A percentile compares a stretch with the other conserved stretches of the same genome.
Conservation (phyloP, 2,329 filamentous ascomycete species). For the Colletotrichum lini region DNA sequence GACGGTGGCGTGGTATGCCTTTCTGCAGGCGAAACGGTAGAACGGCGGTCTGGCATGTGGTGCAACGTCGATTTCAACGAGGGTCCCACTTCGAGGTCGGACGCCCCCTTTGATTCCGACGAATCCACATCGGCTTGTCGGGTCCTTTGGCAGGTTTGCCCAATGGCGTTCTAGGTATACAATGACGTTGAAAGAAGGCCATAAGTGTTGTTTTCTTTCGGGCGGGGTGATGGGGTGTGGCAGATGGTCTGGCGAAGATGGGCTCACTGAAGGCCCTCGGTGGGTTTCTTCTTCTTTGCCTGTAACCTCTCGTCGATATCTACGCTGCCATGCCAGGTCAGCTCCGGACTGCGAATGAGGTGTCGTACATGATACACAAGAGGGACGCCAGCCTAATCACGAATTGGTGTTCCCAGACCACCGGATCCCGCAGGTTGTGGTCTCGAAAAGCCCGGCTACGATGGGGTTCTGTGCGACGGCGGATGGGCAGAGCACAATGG, state of each 20-base stretch:
- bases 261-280: conserved; percentile 28
- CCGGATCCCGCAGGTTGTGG: conserved; percentile 37
- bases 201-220: conserved; percentile 27
- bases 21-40: conserved; percentile 25
- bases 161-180: neutral
- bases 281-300: conserved; percentile 21
- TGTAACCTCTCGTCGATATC: conserved; percentile 28
- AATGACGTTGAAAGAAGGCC: conserved; percentile 41
- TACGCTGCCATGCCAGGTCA: conserved; percentile 20
- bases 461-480: conserved; percentile 16
- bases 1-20: conserved; percentile 27
- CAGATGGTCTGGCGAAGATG: conserved; percentile 12
- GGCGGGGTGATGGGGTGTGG: conserved; percentile 16
- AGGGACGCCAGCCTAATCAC: conserved; percentile 39
- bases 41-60: conserved; percentile 40
- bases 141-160: conserved; percentile 5
- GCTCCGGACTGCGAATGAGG: conserved; percentile 18
- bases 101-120: conserved; percentile 9
- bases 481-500: neutral
- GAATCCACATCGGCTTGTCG: conserved; percentile 16
- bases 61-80: conserved; percentile 26
- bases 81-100: conserved; percentile 6
- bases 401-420: conserved; percentile 38
- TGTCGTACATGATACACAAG: conserved; percentile 25
- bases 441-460: conserved; percentile 16